Conservation (phyloP, 2,329 filamentous ascomycete species). For the Pestalotiopsis sp. region DNA sequence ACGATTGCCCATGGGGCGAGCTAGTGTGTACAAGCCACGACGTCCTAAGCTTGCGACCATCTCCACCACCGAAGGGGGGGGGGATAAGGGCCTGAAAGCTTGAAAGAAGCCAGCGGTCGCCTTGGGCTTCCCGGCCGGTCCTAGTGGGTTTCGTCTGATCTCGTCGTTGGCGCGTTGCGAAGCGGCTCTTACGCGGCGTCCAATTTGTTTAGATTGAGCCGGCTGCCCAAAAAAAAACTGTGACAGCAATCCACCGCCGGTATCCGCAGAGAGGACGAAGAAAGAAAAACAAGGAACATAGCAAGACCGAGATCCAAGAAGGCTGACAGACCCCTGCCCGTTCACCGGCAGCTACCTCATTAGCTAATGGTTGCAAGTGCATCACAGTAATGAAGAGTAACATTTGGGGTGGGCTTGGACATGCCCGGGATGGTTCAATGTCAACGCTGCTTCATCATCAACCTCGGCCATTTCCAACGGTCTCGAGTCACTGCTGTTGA, state of each 20-base stretch:
- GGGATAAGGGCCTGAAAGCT: neutral
- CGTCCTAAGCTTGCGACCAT: neutral
- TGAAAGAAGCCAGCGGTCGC: neutral
- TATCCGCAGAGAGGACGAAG: neutral
- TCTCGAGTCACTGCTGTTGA: neutral
- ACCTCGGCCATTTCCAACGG: neutral
- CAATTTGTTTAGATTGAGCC: constrained; percentile 8
- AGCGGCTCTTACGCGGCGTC: constrained; percentile 7
- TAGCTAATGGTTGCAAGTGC: neutral
- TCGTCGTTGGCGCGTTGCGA: neutral
- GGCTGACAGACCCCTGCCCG: neutral
- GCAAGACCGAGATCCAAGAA: neutral
- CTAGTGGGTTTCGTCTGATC: constrained; percentile 4
- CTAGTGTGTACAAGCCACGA: neutral
- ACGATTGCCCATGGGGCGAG: neutral
- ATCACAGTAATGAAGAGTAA: neutral
- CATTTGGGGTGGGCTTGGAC: neutral
- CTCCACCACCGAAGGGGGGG: neutral
- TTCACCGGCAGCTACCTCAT: neutral
- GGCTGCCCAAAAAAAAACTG: neutral
- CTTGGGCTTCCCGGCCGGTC: neutral
- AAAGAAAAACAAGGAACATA: neutral
- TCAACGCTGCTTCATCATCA: neutral
- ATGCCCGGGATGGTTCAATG: neutral
- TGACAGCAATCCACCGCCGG: neutral